A percentile compares a stretch with the other conserved stretches of the same genome.
These are phyloP conservation scores for Aspergillus persii DNA, from an alignment of 2,329 filamentous ascomycete species.

Conservation along the genomic window DNA sequence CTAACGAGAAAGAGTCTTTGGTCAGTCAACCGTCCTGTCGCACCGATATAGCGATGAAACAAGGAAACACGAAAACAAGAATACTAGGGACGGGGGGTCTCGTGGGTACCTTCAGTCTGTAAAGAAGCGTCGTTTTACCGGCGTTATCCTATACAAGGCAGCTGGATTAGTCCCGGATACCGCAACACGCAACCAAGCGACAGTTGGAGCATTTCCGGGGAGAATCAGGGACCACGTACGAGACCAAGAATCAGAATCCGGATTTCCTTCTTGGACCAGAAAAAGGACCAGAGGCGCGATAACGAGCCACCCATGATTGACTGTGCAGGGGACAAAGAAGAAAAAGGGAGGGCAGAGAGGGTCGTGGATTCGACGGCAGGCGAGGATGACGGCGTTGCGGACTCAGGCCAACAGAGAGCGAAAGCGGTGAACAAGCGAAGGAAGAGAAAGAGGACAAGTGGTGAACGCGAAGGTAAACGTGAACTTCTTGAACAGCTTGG, in stretches of 20 bases:
- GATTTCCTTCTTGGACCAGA: slow-evolving; percentile 97
- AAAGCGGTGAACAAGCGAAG: neutral
- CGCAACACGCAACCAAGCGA: neutral
- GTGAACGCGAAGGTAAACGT: too few species aligned
- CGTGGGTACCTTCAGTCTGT: slow-evolving; percentile 77
- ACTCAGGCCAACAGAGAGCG: neutral
- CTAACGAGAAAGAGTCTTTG: slow-evolving; percentile 45
- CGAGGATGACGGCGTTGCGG: neutral
- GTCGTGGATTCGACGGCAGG: slow-evolving; percentile 5
- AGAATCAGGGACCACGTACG: slow-evolving; percentile 55
- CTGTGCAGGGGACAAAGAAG: neutral
- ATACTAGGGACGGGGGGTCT: too few species aligned
- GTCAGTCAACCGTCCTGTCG: neutral
- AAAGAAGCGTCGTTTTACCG: slow-evolving; percentile 94
- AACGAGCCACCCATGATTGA: slow-evolving; percentile 55
- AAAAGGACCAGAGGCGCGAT: slow-evolving; percentile 63
- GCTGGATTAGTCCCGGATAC: slow-evolving; percentile 14
- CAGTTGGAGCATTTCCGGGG: neutral
- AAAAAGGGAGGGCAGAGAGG: neutral
- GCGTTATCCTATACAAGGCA: slow-evolving; percentile 74
- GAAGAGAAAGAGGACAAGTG: neutral
- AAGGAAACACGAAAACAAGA: neutral
- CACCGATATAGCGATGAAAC: neutral
- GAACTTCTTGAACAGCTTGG: neutral
- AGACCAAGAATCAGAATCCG: slow-evolving; percentile 91